These are phyloP conservation scores for Penicillium nordicum DNA, from an alignment of 2,329 filamentous ascomycete genomes.

Conservation along the genomic window DNA sequence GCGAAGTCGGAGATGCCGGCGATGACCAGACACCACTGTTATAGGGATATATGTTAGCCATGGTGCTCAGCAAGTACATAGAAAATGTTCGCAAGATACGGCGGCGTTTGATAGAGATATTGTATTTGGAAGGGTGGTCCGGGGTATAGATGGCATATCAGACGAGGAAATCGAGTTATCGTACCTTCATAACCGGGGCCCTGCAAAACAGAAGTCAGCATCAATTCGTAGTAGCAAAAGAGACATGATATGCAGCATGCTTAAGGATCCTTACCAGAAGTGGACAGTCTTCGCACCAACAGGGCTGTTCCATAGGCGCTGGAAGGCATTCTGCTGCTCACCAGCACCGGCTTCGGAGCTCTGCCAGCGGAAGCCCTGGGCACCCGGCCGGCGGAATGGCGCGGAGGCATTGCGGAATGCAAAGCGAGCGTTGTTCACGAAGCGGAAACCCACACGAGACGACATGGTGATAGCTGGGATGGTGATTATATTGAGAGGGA, in stretches of 20 bases:
- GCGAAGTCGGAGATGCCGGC: constrained; percentile 89
- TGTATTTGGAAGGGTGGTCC: neutral
- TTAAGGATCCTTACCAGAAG: constrained; percentile 69
- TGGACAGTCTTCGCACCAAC: constrained; percentile 89
- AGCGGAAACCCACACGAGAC: constrained; percentile 58
- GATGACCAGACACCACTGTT: constrained; percentile 83
- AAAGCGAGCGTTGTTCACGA: constrained; percentile 50
- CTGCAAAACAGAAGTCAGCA: constrained; percentile 44
- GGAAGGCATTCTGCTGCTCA: constrained; percentile 55
- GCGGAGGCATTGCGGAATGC: constrained; percentile 54
- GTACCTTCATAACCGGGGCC: constrained; percentile 88
- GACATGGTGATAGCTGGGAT: constrained; percentile 39
- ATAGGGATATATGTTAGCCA: constrained; percentile 7
- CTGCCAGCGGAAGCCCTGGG: constrained; percentile 63
- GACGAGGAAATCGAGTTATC: constrained; percentile 12
- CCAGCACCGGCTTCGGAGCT: constrained; percentile 57
- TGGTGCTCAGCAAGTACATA: neutral
- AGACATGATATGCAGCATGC: neutral
- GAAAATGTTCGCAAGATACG: too few relatives aligned
- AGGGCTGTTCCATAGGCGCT: constrained; percentile 79
- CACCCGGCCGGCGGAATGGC: constrained; percentile 51
- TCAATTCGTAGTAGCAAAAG: neutral
- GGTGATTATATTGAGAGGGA: constrained; percentile 14
- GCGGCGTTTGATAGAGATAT: neutral
- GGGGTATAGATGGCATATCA: neutral